A percentile compares a stretch with the other conserved stretches of the same genome.
Conservation (phyloP, 257 asterid species). For the Primulina tabacum region DNA sequence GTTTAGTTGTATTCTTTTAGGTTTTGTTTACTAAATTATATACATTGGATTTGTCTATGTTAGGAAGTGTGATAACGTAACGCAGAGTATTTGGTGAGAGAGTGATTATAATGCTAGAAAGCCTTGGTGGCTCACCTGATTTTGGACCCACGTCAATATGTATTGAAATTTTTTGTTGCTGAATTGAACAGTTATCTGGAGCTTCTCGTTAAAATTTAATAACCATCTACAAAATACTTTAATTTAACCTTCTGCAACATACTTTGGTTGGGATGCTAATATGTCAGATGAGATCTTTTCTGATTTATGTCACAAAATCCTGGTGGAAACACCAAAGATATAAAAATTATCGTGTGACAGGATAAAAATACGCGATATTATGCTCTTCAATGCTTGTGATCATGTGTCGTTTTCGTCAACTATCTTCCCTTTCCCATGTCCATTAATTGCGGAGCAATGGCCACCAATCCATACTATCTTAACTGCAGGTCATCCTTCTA, state of each 20-base stretch:
- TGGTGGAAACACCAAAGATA: conserved; percentile 13
- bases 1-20: background rate
- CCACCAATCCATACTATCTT: background rate
- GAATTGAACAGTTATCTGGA: background rate
- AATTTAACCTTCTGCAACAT: too few species aligned
- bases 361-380: too few species aligned
- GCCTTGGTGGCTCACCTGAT: background rate
- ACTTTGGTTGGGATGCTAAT: background rate
- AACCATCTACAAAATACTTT: too few species aligned
- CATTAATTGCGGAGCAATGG: background rate
- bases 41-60: background rate
- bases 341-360: background rate
- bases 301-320: background rate
- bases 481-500: background rate
- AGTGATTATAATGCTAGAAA: too few species aligned
- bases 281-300: background rate
- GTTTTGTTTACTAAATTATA: conserved; percentile 1
- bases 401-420: conserved; percentile 14
- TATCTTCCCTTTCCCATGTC: background rate
- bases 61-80: background rate
- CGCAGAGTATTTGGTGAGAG: background rate
- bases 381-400: background rate
- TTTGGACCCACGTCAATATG: background rate
- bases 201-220: background rate
- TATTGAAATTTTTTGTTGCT: background rate